These are phyloP conservation scores for Viola odorata DNA, from an alignment of 345 rosid species.

Conservation along the genomic window DNA sequence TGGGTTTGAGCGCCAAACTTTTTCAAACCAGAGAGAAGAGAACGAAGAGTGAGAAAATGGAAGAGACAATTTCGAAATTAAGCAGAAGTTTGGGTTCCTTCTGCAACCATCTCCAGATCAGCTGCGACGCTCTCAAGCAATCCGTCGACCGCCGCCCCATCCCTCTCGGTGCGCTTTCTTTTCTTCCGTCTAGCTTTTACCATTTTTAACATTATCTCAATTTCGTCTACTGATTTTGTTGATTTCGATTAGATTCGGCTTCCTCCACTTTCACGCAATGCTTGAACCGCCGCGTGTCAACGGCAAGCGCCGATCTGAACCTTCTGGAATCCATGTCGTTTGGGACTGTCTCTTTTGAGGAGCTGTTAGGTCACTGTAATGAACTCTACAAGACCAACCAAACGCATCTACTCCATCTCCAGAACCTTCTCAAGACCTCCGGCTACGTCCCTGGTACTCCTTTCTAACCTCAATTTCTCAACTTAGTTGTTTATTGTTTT, in stretches of 20 bases:
- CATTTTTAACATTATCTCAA: no score
- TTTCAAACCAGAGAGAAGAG: background rate
- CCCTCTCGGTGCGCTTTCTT: slow-evolving; percentile 2
- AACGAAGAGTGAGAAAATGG: slow-evolving; percentile 29
- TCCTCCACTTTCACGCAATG: no score
- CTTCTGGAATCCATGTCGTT: slow-evolving; percentile 71
- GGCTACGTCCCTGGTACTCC: no score
- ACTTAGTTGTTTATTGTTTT: no score
- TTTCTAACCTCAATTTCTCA: no score
- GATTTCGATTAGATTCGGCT: background rate
- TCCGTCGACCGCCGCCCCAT: slow-evolving; percentile 71
- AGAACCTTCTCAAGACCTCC: no score
- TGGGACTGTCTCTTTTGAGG: slow-evolving; percentile 81
- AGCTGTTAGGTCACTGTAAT: slow-evolving; percentile 1
- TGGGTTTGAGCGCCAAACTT: no score
- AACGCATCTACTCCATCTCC: no score
- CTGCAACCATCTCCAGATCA: slow-evolving; percentile 63
- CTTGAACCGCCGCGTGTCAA: no score
- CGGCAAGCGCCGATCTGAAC: slow-evolving; percentile 19
- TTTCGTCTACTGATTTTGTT: no score
- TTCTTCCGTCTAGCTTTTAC: no score
- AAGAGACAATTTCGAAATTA: slow-evolving; percentile 41
- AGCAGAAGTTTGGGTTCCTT: slow-evolving; percentile 47
- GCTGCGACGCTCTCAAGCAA: slow-evolving; percentile 68
- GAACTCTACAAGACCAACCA: no score